These are phyloP conservation scores for Arachnopeziza araneosa DNA, from an alignment of 2,329 filamentous ascomycete species.

Conservation along the genomic window DNA sequence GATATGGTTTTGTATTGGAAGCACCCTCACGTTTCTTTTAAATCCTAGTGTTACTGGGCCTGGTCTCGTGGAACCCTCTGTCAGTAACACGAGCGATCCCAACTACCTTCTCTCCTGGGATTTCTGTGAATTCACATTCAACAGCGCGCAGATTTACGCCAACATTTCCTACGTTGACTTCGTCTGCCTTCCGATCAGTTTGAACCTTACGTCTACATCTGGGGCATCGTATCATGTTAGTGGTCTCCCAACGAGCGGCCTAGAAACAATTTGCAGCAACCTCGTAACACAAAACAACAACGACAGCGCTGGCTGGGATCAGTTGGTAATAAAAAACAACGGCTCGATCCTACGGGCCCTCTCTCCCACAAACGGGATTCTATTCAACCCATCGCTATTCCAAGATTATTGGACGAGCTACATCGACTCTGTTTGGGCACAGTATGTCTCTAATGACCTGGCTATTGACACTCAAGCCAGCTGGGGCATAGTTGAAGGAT, in stretches of 20 bases:
- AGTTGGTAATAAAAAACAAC: constrained; percentile 35
- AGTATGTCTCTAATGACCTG: constrained; percentile 37
- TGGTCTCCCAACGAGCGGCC: constrained; percentile 51
- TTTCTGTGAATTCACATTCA: constrained; percentile 66
- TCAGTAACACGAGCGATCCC: constrained; percentile 57
- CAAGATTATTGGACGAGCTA: constrained; percentile 40
- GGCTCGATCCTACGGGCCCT: constrained; percentile 36
- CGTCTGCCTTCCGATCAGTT: constrained; percentile 54
- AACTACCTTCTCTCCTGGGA: constrained; percentile 59
- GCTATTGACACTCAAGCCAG: constrained; percentile 61
- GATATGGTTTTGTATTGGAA: constrained; percentile 63
- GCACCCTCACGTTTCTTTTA: constrained; percentile 58
- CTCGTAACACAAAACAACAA: constrained; percentile 48
- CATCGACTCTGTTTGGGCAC: constrained; percentile 39
- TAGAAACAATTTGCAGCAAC: constrained; percentile 47
- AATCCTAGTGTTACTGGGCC: constrained; percentile 51
- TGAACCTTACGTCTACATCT: constrained; percentile 40
- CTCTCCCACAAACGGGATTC: constrained; percentile 34
- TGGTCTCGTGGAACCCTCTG: constrained; percentile 71
- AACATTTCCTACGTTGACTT: constrained; percentile 75
- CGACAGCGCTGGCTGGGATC: constrained; percentile 57
- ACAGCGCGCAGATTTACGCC: constrained; percentile 53
- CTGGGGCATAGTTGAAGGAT: constrained; percentile 43
- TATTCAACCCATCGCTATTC: constrained; percentile 36
- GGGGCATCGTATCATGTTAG: constrained; percentile 42